Percentiles rank a stretch among this genome's conserved stretches.
Evolutionary conservation across 768 basidiomycete species (phyloP).

Genomic region (Tylopilus intermedius): DNA sequence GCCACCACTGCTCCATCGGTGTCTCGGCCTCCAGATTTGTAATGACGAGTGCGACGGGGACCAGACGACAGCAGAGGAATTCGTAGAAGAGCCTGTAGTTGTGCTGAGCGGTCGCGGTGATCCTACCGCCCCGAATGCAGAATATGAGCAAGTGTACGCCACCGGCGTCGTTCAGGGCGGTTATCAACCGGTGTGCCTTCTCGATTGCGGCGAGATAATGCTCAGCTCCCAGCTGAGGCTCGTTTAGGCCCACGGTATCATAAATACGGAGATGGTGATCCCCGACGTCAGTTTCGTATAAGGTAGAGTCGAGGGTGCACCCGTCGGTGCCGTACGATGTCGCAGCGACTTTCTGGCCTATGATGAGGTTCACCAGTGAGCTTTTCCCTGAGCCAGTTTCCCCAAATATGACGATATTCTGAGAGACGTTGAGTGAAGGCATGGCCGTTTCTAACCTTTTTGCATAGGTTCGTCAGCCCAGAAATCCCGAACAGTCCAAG

Average conservation of each 20-base stretch:
- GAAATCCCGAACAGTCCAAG: neutral
- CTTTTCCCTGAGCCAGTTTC: constrained; percentile 38
- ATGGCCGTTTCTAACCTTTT: constrained; percentile 9
- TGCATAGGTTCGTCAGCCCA: constrained; percentile 3
- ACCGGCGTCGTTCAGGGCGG: constrained; percentile 21
- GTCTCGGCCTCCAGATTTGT: constrained; percentile 36
- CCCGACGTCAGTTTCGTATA: constrained; percentile 17
- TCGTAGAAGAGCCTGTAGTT: constrained; percentile 38
- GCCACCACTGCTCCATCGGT: constrained; percentile 34
- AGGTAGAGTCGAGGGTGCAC: constrained; percentile 32
- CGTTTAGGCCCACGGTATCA: constrained; percentile 32
- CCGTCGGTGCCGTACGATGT: constrained; percentile 33
- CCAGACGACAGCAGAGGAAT: constrained; percentile 34
- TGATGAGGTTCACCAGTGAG: constrained; percentile 41
- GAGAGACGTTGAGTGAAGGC: constrained; percentile 10
- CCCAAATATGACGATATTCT: constrained; percentile 30
- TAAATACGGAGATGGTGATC: constrained; percentile 21
- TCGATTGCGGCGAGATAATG: constrained; percentile 24
- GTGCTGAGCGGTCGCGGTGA: constrained; percentile 31
- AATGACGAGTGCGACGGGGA: constrained; percentile 37
- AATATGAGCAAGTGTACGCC: constrained; percentile 38
- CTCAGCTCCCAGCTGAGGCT: constrained; percentile 21
- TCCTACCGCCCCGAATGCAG: constrained; percentile 34
- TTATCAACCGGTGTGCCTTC: constrained; percentile 30
- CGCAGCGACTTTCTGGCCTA: constrained; percentile 25